Conservation (phyloP, 176 grass and related monocot genomes). For the Eleusine coracana region DNA sequence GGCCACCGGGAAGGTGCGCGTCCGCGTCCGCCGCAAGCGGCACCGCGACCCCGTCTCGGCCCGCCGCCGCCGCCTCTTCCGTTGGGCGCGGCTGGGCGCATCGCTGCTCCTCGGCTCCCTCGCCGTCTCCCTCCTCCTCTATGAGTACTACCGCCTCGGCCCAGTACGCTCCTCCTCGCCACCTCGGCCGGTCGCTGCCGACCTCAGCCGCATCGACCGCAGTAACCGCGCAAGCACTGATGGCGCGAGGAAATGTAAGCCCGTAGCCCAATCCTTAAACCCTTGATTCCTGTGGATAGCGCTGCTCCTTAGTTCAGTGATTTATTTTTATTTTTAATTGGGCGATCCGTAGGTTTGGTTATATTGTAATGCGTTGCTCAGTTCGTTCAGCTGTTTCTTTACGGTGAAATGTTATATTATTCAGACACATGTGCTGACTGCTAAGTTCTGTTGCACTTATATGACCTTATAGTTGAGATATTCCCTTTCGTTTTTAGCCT, state of each 20-base stretch:
- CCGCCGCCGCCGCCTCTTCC: conserved; percentile 47
- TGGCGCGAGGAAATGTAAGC: conserved; percentile 65
- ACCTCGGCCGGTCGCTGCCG: neutral
- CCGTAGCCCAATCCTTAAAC: conserved; percentile 17
- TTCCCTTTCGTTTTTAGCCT: neutral
- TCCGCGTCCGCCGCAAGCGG: conserved; percentile 57
- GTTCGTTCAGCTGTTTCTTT: conserved; percentile 19
- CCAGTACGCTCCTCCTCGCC: neutral
- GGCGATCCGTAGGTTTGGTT: neutral
- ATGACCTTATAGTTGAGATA: neutral
- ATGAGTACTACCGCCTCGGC: conserved; percentile 52
- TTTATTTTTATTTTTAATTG: conserved; percentile 13
- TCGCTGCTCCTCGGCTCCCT: conserved; percentile 58
- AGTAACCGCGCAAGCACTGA: conserved; percentile 48
- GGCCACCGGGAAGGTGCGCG: conserved; percentile 61
- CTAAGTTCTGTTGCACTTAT: conserved; percentile 1
- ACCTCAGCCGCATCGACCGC: conserved; percentile 48
- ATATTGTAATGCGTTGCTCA: conserved; percentile 31
- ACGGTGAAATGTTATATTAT: conserved; percentile 1
- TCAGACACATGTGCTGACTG: conserved; percentile 10
- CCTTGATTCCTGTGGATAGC: conserved; percentile 28
- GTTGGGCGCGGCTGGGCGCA: conserved; percentile 27
- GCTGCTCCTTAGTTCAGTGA: conserved; percentile 24
- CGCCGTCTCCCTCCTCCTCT: conserved; percentile 59
- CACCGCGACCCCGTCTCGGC: conserved; percentile 22